phyloP scores from a whole-genome alignment of 225 moss, liverwort and hornwort genomes.

The Bryoerythrophyllum caledonicum region DNA sequence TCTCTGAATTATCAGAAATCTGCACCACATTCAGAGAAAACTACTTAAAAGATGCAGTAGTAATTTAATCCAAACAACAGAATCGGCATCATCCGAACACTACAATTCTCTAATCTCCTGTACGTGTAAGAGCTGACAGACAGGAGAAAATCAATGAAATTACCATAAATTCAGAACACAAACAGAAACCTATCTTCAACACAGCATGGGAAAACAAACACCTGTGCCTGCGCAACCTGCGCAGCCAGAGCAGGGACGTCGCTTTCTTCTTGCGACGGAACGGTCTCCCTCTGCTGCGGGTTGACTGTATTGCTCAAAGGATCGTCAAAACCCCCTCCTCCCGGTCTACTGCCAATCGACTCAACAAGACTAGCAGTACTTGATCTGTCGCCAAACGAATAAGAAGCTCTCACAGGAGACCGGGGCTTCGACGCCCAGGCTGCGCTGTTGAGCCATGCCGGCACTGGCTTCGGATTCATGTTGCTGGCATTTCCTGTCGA shows the following conservation, averaged over 20 bases:
- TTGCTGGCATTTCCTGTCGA: conserved; percentile 47
- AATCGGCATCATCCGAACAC: background rate
- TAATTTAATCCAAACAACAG: background rate
- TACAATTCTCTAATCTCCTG: background rate
- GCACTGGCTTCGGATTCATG: conserved; percentile 45
- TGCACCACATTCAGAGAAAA: conserved; percentile 21
- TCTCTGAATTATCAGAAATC: conserved; percentile 27
- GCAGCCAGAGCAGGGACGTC: conserved; percentile 22
- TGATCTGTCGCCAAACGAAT: conserved; percentile 42
- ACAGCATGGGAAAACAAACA: conserved; percentile 15
- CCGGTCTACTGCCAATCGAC: conserved; percentile 15
- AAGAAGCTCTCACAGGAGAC: conserved; percentile 39
- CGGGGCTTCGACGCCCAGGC: conserved; percentile 46
- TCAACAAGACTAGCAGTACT: conserved; percentile 20
- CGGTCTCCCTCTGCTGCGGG: conserved; percentile 25
- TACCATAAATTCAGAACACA: background rate
- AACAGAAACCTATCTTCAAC: conserved; percentile 1
- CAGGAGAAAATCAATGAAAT: background rate
- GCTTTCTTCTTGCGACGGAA: conserved; percentile 17
- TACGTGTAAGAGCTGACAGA: background rate
- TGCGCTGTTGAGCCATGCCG: conserved; percentile 53
- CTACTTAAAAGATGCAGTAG: background rate
- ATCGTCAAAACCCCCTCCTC: conserved; percentile 25
- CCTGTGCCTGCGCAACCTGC: conserved; percentile 22
- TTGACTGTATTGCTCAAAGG: conserved; percentile 25